Percentiles rank a stretch among this genome's conserved stretches.
Evolutionary conservation across 257 asterid species (phyloP).

Genomic region (Solanum verrucosum): DNA sequence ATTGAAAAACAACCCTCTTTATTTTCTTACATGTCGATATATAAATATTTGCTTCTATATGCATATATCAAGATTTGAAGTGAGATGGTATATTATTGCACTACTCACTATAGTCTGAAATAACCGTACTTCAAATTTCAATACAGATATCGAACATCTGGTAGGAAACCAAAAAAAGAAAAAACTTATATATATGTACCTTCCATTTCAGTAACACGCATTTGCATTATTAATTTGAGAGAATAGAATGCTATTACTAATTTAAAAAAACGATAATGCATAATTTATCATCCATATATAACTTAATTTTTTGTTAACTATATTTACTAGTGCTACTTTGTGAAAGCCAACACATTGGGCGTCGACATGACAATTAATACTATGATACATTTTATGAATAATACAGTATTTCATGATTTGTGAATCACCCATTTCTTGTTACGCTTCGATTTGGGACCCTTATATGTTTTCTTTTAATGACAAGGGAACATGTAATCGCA

Average conservation of each 20-base stretch:
- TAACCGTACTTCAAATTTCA: too few relatives aligned
- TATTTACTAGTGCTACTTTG: not conserved
- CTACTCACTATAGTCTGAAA: not conserved
- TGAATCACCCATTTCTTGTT: not conserved
- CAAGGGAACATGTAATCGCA: not conserved
- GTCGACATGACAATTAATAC: not conserved
- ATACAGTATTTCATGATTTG: not conserved
- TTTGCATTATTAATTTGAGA: not conserved
- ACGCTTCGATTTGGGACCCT: not conserved
- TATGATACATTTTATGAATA: not conserved
- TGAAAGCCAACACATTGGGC: not conserved
- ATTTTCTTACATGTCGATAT: not conserved
- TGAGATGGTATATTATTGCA: not conserved
- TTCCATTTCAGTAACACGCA: not conserved
- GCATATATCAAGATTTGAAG: not conserved
- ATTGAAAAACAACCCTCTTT: too few relatives aligned
- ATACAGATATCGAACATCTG: too few relatives aligned
- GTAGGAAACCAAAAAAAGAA: not conserved
- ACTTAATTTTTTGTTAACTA: not conserved
- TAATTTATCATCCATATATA: not conserved
- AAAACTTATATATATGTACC: not conserved
- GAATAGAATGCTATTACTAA: not conserved
- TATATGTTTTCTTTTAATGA: not conserved
- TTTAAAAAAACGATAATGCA: not conserved
- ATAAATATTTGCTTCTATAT: not conserved